A percentile compares a stretch with the other conserved stretches of the same genome.
Conservation (phyloP, 2,329 filamentous ascomycete species). For the Thielaviopsis ethacetica region DNA sequence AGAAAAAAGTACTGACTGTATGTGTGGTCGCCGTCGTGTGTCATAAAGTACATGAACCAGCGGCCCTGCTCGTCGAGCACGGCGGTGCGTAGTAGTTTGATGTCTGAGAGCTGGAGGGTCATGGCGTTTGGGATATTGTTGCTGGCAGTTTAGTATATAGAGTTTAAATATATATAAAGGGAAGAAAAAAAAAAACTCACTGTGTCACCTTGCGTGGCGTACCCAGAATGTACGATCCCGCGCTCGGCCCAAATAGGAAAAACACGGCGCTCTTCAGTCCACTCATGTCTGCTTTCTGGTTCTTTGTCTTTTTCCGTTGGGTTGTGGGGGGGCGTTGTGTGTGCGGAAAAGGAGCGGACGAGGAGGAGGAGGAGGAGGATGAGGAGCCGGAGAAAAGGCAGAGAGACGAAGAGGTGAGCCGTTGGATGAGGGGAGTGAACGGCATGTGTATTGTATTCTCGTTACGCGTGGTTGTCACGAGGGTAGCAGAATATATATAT, state of each 20-base stretch:
- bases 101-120: conserved; percentile 6
- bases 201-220: conserved; percentile 4
- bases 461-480: too few relatives aligned
- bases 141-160: neutral
- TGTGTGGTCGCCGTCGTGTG: conserved; percentile 5
- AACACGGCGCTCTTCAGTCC: neutral
- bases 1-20: conserved; percentile 4
- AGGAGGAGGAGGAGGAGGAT: too few relatives aligned
- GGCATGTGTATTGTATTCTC: too few relatives aligned
- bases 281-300: neutral
- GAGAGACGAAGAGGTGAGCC: too few relatives aligned
- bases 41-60: conserved; percentile 10
- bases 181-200: neutral
- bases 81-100: conserved; percentile 3
- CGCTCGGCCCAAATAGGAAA: conserved; percentile 8
- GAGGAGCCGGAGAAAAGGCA: too few relatives aligned
- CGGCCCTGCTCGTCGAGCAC: conserved; percentile 6
- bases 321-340: too few relatives aligned
- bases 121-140: conserved; percentile 6
- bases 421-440: too few relatives aligned
- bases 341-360: too few relatives aligned
- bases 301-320: neutral
- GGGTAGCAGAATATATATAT: too few relatives aligned
- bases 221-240: conserved; percentile 5
- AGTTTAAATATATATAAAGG: neutral